These are phyloP conservation scores for Puccinellia tenuiflora DNA, from an alignment of 176 grass and related monocot genomes.

Conservation along the genomic window DNA sequence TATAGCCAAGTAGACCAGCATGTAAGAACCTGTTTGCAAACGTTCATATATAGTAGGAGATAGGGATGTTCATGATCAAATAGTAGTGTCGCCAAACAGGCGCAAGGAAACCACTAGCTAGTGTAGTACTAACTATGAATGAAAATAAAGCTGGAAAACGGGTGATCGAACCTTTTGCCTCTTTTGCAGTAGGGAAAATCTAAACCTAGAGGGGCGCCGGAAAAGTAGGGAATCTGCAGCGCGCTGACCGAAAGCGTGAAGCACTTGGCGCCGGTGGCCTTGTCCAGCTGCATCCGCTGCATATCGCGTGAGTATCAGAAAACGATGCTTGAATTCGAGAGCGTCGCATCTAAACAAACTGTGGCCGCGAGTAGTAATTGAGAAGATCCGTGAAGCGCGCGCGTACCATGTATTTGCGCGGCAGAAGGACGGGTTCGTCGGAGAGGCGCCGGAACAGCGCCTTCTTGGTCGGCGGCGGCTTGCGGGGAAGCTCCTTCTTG, in stretches of 20 bases:
- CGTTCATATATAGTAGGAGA: too few species aligned
- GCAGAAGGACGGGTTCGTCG: constrained; percentile 33
- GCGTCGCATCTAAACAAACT: too few species aligned
- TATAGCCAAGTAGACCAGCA: constrained; percentile 28
- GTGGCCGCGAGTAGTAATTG: neutral
- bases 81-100: too few species aligned
- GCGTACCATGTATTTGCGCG: constrained; percentile 27
- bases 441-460: constrained; percentile 46
- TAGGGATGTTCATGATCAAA: too few species aligned
- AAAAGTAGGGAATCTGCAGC: constrained; percentile 46
- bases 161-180: constrained; percentile 20
- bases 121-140: too few species aligned
- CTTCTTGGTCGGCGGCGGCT: constrained; percentile 23
- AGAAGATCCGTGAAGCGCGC: too few species aligned
- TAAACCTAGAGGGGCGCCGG: neutral
- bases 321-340: too few species aligned
- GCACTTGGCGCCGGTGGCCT: constrained; percentile 51
- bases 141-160: too few species aligned
- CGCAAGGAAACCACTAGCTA: too few species aligned
- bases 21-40: constrained; percentile 20
- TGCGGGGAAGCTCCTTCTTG: neutral
- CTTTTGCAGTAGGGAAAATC: constrained; percentile 11
- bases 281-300: constrained; percentile 55
- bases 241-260: constrained; percentile 49
- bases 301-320: neutral